A percentile compares a stretch with the other conserved stretches of the same genome.
Conservation (phyloP, 441 rosid genomes). For the Iberis amara region DNA sequence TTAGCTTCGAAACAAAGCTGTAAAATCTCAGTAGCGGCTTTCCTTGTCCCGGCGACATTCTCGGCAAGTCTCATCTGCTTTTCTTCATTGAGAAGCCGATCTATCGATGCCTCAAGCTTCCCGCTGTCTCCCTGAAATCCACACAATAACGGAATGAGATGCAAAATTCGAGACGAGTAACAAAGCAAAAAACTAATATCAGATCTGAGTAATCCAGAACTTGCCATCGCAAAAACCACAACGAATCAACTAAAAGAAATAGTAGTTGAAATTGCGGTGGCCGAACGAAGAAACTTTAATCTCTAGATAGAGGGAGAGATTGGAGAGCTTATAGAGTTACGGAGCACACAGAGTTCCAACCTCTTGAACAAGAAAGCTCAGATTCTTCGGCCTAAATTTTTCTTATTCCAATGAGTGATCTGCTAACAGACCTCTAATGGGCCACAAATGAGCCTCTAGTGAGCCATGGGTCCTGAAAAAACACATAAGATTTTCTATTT, state of each 20-base stretch:
- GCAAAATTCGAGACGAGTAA: slow-evolving; percentile 9
- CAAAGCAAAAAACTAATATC: not conserved
- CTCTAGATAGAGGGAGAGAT: slow-evolving; percentile 5
- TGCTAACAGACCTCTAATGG: slow-evolving; percentile 5
- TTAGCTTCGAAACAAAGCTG: slow-evolving; percentile 77
- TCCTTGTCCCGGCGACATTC: slow-evolving; percentile 75
- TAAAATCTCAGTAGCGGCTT: slow-evolving; percentile 69
- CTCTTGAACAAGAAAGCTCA: slow-evolving; percentile 35
- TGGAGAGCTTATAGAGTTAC: slow-evolving; percentile 16
- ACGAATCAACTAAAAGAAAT: slow-evolving; percentile 4
- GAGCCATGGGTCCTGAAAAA: no score
- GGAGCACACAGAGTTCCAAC: slow-evolving; percentile 19
- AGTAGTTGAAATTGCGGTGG: slow-evolving; percentile 14
- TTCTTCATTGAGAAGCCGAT: slow-evolving; percentile 77
- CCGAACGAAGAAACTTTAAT: not conserved
- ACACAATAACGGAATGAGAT: slow-evolving; percentile 5
- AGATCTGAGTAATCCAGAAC: slow-evolving; percentile 27
- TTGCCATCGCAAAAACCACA: slow-evolving; percentile 21
- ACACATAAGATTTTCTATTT: no score
- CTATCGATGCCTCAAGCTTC: slow-evolving; percentile 62
- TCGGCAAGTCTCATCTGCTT: slow-evolving; percentile 87
- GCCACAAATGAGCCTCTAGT: not conserved
- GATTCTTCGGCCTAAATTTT: slow-evolving; percentile 19
- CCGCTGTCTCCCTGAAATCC: slow-evolving; percentile 50
- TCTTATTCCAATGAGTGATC: no score